A percentile compares a stretch with the other conserved stretches of the same genome.
Conservation (phyloP, 495 filamentous ascomycete species). For the Mytilinidion resinicola region DNA sequence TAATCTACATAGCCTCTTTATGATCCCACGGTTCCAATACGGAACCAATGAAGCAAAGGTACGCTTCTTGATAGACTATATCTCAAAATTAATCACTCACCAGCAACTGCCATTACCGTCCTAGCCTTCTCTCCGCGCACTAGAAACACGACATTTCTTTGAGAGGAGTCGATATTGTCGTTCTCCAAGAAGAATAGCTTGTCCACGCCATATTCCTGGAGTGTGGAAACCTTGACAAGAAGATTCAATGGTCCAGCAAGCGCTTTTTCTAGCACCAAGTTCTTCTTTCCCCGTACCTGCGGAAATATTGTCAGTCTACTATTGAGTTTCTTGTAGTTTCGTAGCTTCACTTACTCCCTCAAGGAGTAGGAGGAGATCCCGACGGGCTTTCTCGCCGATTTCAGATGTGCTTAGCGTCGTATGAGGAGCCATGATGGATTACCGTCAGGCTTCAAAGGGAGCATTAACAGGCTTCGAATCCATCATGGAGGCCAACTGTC, state of each 20-base stretch:
- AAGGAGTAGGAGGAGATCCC: slow-evolving; percentile 77
- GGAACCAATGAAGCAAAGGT: background rate
- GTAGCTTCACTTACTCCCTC: slow-evolving; percentile 74
- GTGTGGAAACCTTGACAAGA: slow-evolving; percentile 85
- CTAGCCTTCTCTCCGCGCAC: slow-evolving; percentile 79
- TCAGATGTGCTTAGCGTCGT: slow-evolving; percentile 71
- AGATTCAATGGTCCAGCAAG: slow-evolving; percentile 84
- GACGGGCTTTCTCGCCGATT: slow-evolving; percentile 74
- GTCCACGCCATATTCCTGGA: slow-evolving; percentile 93
- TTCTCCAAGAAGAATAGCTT: slow-evolving; percentile 94
- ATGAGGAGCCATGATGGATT: slow-evolving; percentile 54
- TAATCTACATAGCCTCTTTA: slow-evolving; percentile 58
- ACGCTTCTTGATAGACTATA: background rate
- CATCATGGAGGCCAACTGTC: background rate
- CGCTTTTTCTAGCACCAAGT: slow-evolving; percentile 85
- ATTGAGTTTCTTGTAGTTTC: slow-evolving; percentile 12
- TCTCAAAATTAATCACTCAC: slow-evolving; percentile 44
- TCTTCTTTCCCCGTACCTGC: slow-evolving; percentile 97
- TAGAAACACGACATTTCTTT: slow-evolving; percentile 92
- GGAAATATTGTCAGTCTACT: slow-evolving; percentile 16
- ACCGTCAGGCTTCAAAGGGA: background rate
- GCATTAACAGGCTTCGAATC: background rate
- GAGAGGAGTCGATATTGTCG: slow-evolving; percentile 82
- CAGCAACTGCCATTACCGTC: slow-evolving; percentile 76
- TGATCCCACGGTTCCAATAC: slow-evolving; percentile 38